These are phyloP conservation scores for Metschnikowia proteae DNA, from an alignment of 805 yeast species.

Conservation along the genomic window DNA sequence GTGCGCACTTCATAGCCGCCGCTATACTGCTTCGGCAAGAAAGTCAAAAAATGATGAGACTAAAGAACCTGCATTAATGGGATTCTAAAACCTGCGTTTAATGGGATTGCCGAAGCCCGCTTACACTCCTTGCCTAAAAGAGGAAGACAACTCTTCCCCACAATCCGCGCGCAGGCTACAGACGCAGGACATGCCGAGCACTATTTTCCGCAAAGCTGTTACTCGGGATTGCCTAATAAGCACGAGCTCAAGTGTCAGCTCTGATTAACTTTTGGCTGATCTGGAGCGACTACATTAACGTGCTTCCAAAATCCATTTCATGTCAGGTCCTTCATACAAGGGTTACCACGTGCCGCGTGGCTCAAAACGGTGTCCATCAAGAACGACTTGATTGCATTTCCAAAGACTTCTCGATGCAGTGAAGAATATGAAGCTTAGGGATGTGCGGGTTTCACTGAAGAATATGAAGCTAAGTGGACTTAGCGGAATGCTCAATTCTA, in stretches of 20 bases:
- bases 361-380: constrained; percentile 14
- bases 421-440: constrained; percentile 17
- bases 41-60: too few relatives aligned
- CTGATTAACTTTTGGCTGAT: too few relatives aligned
- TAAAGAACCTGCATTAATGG: too few relatives aligned
- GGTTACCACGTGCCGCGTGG: constrained; percentile 30
- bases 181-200: not conserved
- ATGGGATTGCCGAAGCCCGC: not conserved
- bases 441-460: too few relatives aligned
- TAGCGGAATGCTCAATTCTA: constrained; percentile 19
- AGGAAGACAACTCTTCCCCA: not conserved
- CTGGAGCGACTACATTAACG: too few relatives aligned
- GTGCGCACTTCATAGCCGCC: too few relatives aligned
- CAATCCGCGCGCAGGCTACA: not conserved
- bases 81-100: too few relatives aligned
- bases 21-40: too few relatives aligned
- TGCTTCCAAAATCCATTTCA: too few relatives aligned
- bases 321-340: constrained; percentile 34
- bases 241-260: not conserved
- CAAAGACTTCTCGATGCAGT: constrained; percentile 16
- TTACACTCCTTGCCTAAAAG: not conserved
- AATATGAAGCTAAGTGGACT: constrained; percentile 21
- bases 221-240: not conserved
- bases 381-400: constrained; percentile 16
- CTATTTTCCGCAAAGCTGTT: not conserved